Base-by-base conservation (phyloP, 345 rosid species). In the Microthlaspi erraticum region DNA sequence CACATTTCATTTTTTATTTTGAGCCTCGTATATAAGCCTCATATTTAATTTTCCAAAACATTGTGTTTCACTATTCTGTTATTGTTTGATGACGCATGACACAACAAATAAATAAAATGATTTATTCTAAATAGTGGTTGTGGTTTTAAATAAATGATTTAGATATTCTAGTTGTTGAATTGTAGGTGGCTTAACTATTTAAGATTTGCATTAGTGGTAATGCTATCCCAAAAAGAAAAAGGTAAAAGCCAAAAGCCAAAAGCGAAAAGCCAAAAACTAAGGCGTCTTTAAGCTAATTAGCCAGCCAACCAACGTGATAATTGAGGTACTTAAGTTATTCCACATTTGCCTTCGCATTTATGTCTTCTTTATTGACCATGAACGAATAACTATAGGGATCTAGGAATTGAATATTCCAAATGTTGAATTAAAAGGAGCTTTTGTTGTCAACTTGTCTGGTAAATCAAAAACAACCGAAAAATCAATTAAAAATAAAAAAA, bases 321-420 rank as follows among this genome's bases (percentile, higher is more conserved):
- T 29, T 54, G 34, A 19, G 36, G 55, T 62, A n/a, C 53, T 42
- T 63, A 54, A 71, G 34, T 46, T 46, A n/a, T 64, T 64, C 71
- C 18, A 36, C 13, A 62, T 29, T 43, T 37, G 45, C 61, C 48
- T 23, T 53, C 19, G 41, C 76, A 55, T 54, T 54, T 55, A 44
- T 56, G 5, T 56, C 36, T 68, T 19, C 63, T 17, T 36, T 61
- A 7, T 42, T 33, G 46, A 53, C 54, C 23, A 18, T 10, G 9
- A 69, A 42, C 43, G n/a, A 53, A 37, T 16, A 31, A 39, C 52
- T 60, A 60, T 42, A 44, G 46, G 48, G 29, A 71, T 41, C 31
- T 53, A 52, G 9, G 16, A 61, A 19, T 64, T 61, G 68, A 48
- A 64, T 34, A 64, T 48, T 64, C 34, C 44, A 64, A 13, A 18